Conservation (phyloP, 352 stramenopile species). For the Phytopythium mirpurense region DNA sequence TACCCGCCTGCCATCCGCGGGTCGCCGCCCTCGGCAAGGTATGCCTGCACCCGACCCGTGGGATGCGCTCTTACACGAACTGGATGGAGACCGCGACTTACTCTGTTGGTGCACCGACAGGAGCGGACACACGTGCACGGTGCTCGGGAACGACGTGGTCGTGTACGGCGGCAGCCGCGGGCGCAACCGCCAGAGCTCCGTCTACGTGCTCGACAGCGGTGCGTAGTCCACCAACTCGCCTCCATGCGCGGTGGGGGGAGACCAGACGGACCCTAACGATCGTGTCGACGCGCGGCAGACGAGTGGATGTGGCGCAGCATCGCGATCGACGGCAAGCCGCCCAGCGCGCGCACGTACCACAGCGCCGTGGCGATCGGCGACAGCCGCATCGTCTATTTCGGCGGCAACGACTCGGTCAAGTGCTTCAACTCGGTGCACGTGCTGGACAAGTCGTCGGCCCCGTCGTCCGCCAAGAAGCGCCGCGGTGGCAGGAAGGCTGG, state of each 20-base stretch:
- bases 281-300: constrained; percentile 23
- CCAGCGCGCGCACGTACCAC: constrained; percentile 89
- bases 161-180: constrained; percentile 76
- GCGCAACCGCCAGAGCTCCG: constrained; percentile 63
- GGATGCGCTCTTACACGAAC: too few species aligned
- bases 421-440: constrained; percentile 92
- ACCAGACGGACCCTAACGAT: too few species aligned
- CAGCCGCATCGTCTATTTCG: constrained; percentile 89
- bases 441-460: constrained; percentile 51
- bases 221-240: too few species aligned
- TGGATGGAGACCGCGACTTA: neutral
- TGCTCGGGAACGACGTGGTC: constrained; percentile 67
- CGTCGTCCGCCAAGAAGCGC: constrained; percentile 11
- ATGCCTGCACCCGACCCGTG: too few species aligned
- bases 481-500: constrained; percentile 7
- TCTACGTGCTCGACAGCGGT: constrained; percentile 74
- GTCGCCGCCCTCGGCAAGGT: constrained; percentile 43
- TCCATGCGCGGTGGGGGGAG: too few species aligned
- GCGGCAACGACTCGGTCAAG: constrained; percentile 88
- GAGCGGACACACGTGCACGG: constrained; percentile 73
- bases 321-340: constrained; percentile 86
- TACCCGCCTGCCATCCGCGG: constrained; percentile 87
- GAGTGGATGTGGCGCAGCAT: constrained; percentile 88
- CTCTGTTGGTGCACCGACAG: constrained; percentile 7
- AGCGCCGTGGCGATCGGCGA: constrained; percentile 56